Conservation (phyloP, 805 yeast genomes). For the Metschnikowia peoriensis region DNA sequence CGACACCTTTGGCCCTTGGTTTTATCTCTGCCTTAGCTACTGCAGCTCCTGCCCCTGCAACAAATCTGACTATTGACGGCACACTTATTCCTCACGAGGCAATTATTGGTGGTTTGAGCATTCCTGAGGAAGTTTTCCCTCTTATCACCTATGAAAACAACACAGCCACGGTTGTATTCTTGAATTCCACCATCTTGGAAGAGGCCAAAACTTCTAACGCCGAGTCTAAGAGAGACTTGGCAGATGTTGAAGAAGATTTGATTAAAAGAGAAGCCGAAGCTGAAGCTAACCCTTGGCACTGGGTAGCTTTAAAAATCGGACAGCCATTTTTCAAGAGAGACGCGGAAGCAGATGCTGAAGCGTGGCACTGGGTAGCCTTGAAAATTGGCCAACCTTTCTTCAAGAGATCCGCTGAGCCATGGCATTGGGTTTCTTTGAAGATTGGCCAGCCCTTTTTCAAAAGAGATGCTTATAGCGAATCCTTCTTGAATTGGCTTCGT, state of each 20-base stretch:
- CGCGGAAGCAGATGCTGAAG: not conserved
- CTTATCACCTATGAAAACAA: conserved; percentile 6
- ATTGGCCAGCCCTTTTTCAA: not conserved
- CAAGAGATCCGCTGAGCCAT: not conserved
- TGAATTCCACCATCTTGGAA: conserved; percentile 13
- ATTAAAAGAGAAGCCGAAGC: not conserved
- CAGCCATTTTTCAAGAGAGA: not conserved
- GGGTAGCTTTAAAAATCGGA: not conserved
- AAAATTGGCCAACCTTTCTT: not conserved
- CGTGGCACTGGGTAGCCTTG: not conserved
- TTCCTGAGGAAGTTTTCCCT: conserved; percentile 10
- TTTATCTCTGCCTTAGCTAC: not conserved
- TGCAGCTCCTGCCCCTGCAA: not conserved
- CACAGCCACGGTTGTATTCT: conserved; percentile 6
- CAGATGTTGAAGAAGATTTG: not conserved
- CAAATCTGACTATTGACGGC: not conserved
- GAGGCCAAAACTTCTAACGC: conserved; percentile 3
- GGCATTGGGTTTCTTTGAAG: not conserved
- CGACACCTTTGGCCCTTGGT: not conserved
- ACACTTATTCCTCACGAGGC: conserved; percentile 11
- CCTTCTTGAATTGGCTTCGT: too few species aligned
- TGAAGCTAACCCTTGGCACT: not conserved
- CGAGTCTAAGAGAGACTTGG: not conserved
- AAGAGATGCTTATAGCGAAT: not conserved
- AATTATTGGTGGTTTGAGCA: conserved; percentile 9